A percentile compares a stretch with the other conserved stretches of the same genome.
Conservation (phyloP, 306 rosid species). For the Prunus campanulata region DNA sequence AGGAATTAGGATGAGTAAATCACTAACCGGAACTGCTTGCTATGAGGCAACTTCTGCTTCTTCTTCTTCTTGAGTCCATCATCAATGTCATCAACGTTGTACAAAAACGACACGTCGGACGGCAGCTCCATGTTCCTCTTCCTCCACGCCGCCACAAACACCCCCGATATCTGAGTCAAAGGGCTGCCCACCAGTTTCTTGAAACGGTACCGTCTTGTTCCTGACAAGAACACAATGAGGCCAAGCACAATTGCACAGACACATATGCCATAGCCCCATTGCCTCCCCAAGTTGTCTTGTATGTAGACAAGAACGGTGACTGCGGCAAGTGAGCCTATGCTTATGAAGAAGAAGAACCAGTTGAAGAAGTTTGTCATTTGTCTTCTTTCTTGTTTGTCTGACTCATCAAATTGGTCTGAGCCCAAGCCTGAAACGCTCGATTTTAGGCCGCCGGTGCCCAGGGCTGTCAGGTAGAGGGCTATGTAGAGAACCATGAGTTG, state of each 20-base stretch:
- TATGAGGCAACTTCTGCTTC: slow-evolving; percentile 70
- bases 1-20: neutral
- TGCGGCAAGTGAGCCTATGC: slow-evolving; percentile 70
- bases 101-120: slow-evolving; percentile 47
- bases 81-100: slow-evolving; percentile 37
- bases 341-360: slow-evolving; percentile 89
- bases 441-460: slow-evolving; percentile 84
- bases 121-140: slow-evolving; percentile 55
- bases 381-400: slow-evolving; percentile 43
- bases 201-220: slow-evolving; percentile 66
- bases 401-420: slow-evolving; percentile 79
- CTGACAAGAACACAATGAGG: slow-evolving; percentile 50
- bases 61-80: slow-evolving; percentile 52
- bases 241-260: slow-evolving; percentile 50
- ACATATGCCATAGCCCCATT: slow-evolving; percentile 88
- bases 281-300: slow-evolving; percentile 65
- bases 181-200: slow-evolving; percentile 83
- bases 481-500: slow-evolving; percentile 52
- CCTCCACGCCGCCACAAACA: slow-evolving; percentile 62
- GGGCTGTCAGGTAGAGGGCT: slow-evolving; percentile 71
- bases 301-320: slow-evolving; percentile 71
- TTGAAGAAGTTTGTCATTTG: slow-evolving; percentile 66
- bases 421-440: slow-evolving; percentile 88
- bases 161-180: slow-evolving; percentile 65
- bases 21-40: slow-evolving; percentile 59